Conservation (phyloP, 805 yeast genomes). For the Candida saitoana region DNA sequence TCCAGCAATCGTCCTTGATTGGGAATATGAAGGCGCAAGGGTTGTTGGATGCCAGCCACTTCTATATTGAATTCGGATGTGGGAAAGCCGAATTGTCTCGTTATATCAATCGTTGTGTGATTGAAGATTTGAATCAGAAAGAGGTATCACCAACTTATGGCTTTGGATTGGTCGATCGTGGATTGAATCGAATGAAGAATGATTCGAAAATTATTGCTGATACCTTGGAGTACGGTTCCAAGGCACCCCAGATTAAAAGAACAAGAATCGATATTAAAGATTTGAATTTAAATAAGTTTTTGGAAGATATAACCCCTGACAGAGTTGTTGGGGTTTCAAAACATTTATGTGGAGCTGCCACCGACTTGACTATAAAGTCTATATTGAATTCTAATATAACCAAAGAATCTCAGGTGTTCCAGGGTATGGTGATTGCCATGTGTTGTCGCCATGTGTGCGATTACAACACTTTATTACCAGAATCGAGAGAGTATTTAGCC, state of each 20-base stretch:
- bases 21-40: slow-evolving; percentile 51
- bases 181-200: slow-evolving; percentile 71
- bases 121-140: slow-evolving; percentile 15
- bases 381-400: slow-evolving; percentile 37
- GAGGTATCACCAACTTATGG: slow-evolving; percentile 19
- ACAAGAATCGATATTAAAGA: slow-evolving; percentile 79
- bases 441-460: slow-evolving; percentile 87
- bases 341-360: slow-evolving; percentile 92
- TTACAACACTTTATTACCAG: slow-evolving; percentile 50
- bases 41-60: slow-evolving; percentile 31
- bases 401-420: slow-evolving; percentile 17
- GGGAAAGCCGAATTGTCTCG: slow-evolving; percentile 84
- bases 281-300: slow-evolving; percentile 46
- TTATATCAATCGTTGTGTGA: slow-evolving; percentile 44
- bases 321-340: slow-evolving; percentile 67
- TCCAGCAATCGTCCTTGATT: slow-evolving; percentile 77
- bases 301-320: slow-evolving; percentile 20
- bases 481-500: slow-evolving; percentile 39
- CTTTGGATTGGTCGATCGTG: slow-evolving; percentile 70
- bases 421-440: slow-evolving; percentile 79
- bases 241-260: slow-evolving; percentile 40
- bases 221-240: slow-evolving; percentile 19
- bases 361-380: slow-evolving; percentile 76
- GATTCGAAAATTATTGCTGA: slow-evolving; percentile 67
- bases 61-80: slow-evolving; percentile 80